Conservation (phyloP, 2,329 filamentous ascomycete species). For the Tetracladium maxilliforme region DNA sequence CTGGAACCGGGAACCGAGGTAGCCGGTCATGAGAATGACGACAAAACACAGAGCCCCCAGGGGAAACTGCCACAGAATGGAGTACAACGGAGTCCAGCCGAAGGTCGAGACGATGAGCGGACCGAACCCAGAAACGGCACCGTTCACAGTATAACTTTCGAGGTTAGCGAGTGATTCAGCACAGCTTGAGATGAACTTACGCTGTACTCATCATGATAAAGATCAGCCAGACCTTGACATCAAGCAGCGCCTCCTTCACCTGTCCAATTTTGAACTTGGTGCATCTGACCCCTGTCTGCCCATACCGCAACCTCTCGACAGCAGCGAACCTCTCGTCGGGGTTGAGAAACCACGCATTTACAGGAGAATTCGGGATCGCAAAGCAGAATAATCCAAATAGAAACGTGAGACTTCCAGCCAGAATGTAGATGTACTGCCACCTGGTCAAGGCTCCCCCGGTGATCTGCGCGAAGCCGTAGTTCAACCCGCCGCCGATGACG, state of each 20-base stretch:
- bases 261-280: slow-evolving; percentile 44
- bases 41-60: slow-evolving; percentile 55
- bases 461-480: slow-evolving; percentile 56
- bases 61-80: slow-evolving; percentile 63
- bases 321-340: slow-evolving; percentile 46
- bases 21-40: slow-evolving; percentile 52
- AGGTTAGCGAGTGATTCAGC: slow-evolving; percentile 1
- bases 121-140: slow-evolving; percentile 56
- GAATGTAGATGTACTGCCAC: slow-evolving; percentile 61
- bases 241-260: slow-evolving; percentile 39
- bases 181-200: no score
- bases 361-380: slow-evolving; percentile 48
- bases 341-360: slow-evolving; percentile 54
- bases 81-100: slow-evolving; percentile 45
- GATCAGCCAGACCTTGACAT: slow-evolving; percentile 49
- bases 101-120: slow-evolving; percentile 60
- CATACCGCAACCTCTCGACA: slow-evolving; percentile 44
- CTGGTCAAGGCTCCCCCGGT: slow-evolving; percentile 31
- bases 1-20: slow-evolving; percentile 38
- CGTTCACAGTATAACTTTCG: slow-evolving; percentile 51
- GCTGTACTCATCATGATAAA: slow-evolving; percentile 55
- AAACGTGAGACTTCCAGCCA: slow-evolving; percentile 48
- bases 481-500: slow-evolving; percentile 46
- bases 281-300: slow-evolving; percentile 49
- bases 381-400: slow-evolving; percentile 52